Percentiles rank a stretch among this genome's conserved stretches.
These are phyloP conservation scores for Reutealis trisperma DNA, from an alignment of 345 rosid genomes.

Conservation along the genomic window DNA sequence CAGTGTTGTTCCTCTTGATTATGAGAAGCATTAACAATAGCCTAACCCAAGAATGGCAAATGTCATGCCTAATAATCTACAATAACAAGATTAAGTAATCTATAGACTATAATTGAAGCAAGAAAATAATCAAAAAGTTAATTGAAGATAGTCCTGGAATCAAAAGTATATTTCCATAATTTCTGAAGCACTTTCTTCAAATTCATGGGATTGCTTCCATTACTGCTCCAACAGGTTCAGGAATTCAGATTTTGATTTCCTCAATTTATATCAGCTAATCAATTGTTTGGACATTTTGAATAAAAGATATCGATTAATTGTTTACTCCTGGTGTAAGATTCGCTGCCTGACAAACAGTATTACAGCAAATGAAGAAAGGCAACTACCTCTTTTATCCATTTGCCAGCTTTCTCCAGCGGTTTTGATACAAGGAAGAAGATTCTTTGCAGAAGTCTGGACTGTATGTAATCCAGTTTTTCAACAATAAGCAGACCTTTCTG, in stretches of 20 bases:
- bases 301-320: background rate
- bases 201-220: background rate
- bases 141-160: background rate
- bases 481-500: constrained; percentile 82
- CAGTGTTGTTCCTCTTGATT: constrained; percentile 52
- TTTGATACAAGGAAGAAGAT: constrained; percentile 64
- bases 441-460: constrained; percentile 71
- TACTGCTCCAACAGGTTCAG: background rate
- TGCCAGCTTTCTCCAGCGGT: constrained; percentile 72
- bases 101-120: background rate
- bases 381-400: constrained; percentile 69
- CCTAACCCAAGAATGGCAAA: constrained; percentile 43
- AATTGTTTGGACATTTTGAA: background rate
- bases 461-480: constrained; percentile 89
- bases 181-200: background rate
- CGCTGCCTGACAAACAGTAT: background rate
- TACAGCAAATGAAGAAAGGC: constrained; percentile 15
- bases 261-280: background rate
- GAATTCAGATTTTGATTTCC: background rate
- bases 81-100: background rate
- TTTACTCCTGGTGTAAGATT: background rate
- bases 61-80: constrained; percentile 6
- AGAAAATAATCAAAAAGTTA: background rate
- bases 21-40: constrained; percentile 47
- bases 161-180: background rate